These are phyloP conservation scores for Vachellia collinsii DNA, from an alignment of 306 rosid species.

Conservation along the genomic window DNA sequence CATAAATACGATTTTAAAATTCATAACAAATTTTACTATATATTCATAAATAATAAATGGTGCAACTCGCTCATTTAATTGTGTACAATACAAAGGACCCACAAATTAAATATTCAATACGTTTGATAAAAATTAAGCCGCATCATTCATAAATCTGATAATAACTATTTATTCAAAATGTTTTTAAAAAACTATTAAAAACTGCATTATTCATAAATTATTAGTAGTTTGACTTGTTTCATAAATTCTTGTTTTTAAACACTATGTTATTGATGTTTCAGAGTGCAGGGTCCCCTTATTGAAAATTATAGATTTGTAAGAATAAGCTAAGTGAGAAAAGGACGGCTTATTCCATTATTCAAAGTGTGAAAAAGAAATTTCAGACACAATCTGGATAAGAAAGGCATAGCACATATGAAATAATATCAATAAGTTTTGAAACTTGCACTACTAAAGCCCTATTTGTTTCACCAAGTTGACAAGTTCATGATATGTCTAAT, in stretches of 20 bases:
- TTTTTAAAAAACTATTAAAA: neutral
- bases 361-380: slow-evolving; percentile 10
- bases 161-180: neutral
- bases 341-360: slow-evolving; percentile 3
- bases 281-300: neutral
- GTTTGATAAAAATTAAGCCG: neutral
- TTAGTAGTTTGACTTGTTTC: neutral
- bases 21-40: neutral
- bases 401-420: neutral
- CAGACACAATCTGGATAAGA: neutral
- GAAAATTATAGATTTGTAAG: neutral
- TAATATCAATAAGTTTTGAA: neutral
- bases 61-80: neutral
- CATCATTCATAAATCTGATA: neutral
- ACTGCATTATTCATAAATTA: neutral
- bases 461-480: slow-evolving; percentile 5
- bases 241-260: neutral
- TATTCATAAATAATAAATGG: neutral
- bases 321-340: neutral
- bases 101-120: neutral
- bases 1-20: neutral
- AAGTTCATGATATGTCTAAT: slow-evolving; percentile 11
- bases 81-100: neutral
- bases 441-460: neutral
- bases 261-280: neutral